A percentile compares a stretch with the other conserved stretches of the same genome.
Conservation (phyloP, 257 asterid genomes). For the Schizonepeta tenuifolia region DNA sequence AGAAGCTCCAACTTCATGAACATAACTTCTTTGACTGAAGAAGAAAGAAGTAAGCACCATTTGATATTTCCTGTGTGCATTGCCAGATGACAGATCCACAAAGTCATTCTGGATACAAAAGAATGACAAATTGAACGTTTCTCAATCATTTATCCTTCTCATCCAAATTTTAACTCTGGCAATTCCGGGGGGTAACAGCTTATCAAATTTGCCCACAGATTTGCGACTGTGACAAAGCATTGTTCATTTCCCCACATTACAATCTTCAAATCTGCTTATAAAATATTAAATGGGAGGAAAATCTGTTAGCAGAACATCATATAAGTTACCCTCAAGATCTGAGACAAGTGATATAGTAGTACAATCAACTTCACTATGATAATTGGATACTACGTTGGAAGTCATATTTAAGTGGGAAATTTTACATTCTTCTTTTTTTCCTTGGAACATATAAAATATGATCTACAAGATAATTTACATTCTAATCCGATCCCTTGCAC, state of each 20-base stretch:
- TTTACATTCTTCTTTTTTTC: not conserved
- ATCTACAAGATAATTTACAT: not conserved
- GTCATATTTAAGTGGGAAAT: slow-evolving; percentile 9
- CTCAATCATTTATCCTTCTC: slow-evolving; percentile 35
- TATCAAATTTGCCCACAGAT: slow-evolving; percentile 69
- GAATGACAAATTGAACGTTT: slow-evolving; percentile 8
- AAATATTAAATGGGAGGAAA: not conserved
- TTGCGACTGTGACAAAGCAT: slow-evolving; percentile 69
- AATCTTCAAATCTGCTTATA: slow-evolving; percentile 59
- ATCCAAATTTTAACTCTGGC: slow-evolving; percentile 48
- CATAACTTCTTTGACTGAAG: not conserved
- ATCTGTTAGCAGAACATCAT: slow-evolving; percentile 7
- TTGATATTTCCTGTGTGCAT: slow-evolving; percentile 24
- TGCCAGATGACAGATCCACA: slow-evolving; percentile 28
- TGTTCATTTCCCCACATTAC: slow-evolving; percentile 58
- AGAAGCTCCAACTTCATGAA: slow-evolving; percentile 12
- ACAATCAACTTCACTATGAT: not conserved
- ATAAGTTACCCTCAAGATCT: slow-evolving; percentile 3
- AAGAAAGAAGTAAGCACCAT: not conserved
- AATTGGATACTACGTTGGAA: not conserved
- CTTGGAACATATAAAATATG: not conserved
- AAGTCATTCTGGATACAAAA: slow-evolving; percentile 26
- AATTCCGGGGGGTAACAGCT: slow-evolving; percentile 60
- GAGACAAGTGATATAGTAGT: not conserved
- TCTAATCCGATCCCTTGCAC: not conserved